Conservation (phyloP, 306 rosid species). For the Elaeagnus macrophylla region DNA sequence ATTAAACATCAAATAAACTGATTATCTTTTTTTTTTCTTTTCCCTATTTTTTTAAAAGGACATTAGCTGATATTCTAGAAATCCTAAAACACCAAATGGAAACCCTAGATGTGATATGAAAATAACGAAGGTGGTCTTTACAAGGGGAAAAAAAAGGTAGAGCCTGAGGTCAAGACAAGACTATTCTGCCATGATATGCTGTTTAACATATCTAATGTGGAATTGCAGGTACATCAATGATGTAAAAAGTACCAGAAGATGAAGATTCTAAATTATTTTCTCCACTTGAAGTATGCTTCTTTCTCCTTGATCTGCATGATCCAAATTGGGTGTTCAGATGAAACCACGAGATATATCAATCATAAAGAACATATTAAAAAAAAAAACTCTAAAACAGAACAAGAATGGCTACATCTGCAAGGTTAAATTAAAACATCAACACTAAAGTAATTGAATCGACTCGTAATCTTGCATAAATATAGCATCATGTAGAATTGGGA, state of each 20-base stretch:
- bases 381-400: background rate
- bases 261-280: constrained; percentile 68
- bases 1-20: no score
- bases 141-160: background rate
- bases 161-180: background rate
- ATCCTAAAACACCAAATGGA: no score
- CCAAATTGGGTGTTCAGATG: constrained; percentile 15
- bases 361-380: constrained; percentile 1
- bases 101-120: no score
- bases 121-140: background rate
- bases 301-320: constrained; percentile 78
- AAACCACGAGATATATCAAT: constrained; percentile 7
- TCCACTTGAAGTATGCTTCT: constrained; percentile 78
- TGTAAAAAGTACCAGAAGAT: constrained; percentile 40
- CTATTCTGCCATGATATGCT: background rate
- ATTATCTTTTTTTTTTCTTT: no score
- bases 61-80: no score
- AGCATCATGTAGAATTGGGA: no score
- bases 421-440: no score
- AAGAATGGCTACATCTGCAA: background rate
- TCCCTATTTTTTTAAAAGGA: no score
- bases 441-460: no score
- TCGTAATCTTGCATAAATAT: no score
- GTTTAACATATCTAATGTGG: background rate
- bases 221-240: background rate